Conservation (phyloP, 345 rosid species). For the Acer negundo region DNA sequence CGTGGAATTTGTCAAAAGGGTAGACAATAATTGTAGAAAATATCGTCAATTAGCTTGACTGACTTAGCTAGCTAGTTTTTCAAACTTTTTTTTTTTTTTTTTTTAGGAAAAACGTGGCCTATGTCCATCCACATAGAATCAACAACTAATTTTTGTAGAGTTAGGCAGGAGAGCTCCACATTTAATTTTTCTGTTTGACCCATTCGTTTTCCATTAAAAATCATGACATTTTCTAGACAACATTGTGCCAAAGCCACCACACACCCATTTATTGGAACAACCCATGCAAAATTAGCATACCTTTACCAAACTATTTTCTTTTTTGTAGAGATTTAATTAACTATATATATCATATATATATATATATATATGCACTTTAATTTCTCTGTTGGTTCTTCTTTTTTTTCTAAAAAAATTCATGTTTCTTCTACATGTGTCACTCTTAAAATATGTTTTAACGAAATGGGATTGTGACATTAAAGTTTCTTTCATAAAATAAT, state of each 20-base stretch:
- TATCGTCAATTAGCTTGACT: constrained; percentile 20
- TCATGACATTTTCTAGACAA: constrained; percentile 11
- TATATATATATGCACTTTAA: too few relatives aligned
- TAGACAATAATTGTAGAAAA: constrained; percentile 15
- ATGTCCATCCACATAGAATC: constrained; percentile 22
- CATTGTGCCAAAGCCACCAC: constrained; percentile 4
- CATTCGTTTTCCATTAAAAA: neutral
- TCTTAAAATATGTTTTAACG: neutral
- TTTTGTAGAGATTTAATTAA: constrained; percentile 11
- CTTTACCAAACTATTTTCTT: neutral
- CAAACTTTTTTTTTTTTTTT: neutral
- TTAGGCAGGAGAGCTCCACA: constrained; percentile 22
- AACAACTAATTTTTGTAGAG: constrained; percentile 24
- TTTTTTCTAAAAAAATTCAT: too few relatives aligned
- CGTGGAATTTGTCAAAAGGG: constrained; percentile 11
- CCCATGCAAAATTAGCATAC: neutral
- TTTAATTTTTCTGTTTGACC: constrained; percentile 15
- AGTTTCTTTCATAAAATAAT: constrained; percentile 18
- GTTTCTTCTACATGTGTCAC: neutral
- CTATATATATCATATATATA: neutral
- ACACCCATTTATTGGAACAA: neutral
- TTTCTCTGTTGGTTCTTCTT: too few relatives aligned
- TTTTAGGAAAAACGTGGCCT: constrained; percentile 27
- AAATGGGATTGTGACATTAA: constrained; percentile 27
- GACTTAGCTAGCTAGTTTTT: neutral